phyloP scores from a whole-genome alignment of 2,329 filamentous ascomycete genomes.

The Cladorrhinum sp. region DNA sequence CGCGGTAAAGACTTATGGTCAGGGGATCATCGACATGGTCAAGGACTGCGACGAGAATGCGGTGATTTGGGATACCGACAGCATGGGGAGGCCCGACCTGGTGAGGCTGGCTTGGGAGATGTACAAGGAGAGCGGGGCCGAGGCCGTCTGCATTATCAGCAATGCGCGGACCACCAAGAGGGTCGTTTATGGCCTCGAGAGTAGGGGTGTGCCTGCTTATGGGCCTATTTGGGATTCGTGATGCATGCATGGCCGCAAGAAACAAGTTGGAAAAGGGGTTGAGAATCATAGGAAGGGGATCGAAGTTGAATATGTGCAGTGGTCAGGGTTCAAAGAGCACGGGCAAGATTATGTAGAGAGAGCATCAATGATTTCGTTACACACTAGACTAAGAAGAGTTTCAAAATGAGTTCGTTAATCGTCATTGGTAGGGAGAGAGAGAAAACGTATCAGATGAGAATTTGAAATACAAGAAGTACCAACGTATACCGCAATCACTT shows the following conservation, averaged over 20 bases:
- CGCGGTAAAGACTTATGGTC: constrained; percentile 30
- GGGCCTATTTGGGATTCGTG: constrained; percentile 33
- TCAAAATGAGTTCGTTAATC: no score
- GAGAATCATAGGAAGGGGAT: no score
- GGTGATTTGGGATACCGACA: constrained; percentile 33
- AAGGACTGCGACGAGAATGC: constrained; percentile 29
- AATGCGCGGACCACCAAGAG: constrained; percentile 35
- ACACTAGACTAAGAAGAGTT: no score
- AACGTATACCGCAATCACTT: background rate
- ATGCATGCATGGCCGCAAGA: no score
- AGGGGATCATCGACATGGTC: constrained; percentile 28
- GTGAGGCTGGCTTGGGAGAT: constrained; percentile 26
- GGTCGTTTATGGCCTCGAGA: constrained; percentile 34
- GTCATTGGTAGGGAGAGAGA: no score
- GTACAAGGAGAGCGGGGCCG: constrained; percentile 27
- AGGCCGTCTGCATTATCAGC: constrained; percentile 36
- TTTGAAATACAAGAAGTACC: constrained; percentile 24
- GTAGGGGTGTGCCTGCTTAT: constrained; percentile 33
- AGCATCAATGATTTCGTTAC: no score
- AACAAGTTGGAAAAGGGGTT: no score
- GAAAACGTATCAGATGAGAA: no score
- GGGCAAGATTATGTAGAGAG: no score
- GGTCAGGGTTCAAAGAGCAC: no score
- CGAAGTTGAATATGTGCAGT: no score
- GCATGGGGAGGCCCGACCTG: constrained; percentile 31